A percentile compares a stretch with the other conserved stretches of the same genome.
Conservation (phyloP, 768 basidiomycete species). For the Lactifluus echinatus region DNA sequence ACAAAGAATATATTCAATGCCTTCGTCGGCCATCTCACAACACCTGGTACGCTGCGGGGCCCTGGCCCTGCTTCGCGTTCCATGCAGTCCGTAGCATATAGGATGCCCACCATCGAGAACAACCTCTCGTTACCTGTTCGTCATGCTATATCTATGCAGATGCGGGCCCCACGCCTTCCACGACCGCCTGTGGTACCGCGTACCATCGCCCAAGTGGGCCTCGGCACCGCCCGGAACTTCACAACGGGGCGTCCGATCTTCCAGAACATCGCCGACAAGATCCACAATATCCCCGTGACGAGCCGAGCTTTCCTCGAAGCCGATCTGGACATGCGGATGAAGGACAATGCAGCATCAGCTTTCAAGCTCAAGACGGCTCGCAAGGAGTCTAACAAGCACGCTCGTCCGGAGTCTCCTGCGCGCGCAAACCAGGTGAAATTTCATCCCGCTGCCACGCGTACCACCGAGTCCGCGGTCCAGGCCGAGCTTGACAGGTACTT, state of each 20-base stretch:
- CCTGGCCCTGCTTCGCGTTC: constrained; percentile 28
- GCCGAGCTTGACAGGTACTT: constrained; percentile 58
- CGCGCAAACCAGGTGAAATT: constrained; percentile 20
- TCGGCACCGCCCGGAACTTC: constrained; percentile 71
- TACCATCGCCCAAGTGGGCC: constrained; percentile 55
- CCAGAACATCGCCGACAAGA: constrained; percentile 67
- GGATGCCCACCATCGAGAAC: constrained; percentile 37
- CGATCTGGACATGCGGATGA: constrained; percentile 54
- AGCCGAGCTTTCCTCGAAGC: constrained; percentile 67
- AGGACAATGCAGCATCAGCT: constrained; percentile 33
- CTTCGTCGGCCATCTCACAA: constrained; percentile 47
- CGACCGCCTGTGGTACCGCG: constrained; percentile 43
- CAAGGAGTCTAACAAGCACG: constrained; percentile 24
- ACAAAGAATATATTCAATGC: constrained; percentile 48
- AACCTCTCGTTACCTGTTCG: constrained; percentile 49
- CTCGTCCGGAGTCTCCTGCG: constrained; percentile 16
- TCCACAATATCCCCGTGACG: constrained; percentile 57
- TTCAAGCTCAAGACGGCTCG: constrained; percentile 20
- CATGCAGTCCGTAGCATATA: constrained; percentile 23
- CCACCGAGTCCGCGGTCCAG: constrained; percentile 26
- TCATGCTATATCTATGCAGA: constrained; percentile 40
- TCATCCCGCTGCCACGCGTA: constrained; percentile 18
- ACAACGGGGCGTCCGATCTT: constrained; percentile 66
- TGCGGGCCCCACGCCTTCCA: constrained; percentile 46
- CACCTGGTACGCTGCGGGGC: constrained; percentile 40